Evolutionary conservation across 495 filamentous ascomycete genomes (phyloP).

Genomic region (Xylaria flabelliformis): DNA sequence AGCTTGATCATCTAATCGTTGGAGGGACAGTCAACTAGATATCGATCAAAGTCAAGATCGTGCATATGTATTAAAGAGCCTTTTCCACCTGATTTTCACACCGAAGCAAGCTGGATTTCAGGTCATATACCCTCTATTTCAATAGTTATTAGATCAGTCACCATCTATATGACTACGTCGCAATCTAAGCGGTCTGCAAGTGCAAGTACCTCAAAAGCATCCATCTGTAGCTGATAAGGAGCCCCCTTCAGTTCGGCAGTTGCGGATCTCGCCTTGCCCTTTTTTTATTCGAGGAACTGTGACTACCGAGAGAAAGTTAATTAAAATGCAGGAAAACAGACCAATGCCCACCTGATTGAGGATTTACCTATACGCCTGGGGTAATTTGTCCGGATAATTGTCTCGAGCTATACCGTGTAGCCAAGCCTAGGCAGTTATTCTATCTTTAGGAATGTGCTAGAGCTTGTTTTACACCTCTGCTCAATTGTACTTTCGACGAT

Average conservation of each 20-base stretch:
- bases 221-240: background rate
- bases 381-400: conserved; percentile 20
- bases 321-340: background rate
- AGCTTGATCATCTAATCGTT: background rate
- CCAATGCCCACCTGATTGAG: background rate
- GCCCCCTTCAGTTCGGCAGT: conserved; percentile 10
- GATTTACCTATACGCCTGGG: background rate
- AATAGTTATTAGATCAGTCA: background rate
- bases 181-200: background rate
- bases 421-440: conserved; percentile 8
- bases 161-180: background rate
- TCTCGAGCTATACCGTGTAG: conserved; percentile 1
- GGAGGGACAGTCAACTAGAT: background rate
- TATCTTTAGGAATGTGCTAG: background rate
- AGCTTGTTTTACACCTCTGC: background rate
- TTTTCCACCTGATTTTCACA: too few species aligned
- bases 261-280: background rate
- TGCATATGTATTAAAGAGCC: background rate
- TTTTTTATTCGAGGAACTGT: background rate
- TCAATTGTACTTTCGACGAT: background rate
- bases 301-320: background rate
- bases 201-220: background rate
- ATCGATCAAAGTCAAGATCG: background rate
- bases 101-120: background rate
- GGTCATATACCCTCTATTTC: background rate